A percentile compares a stretch with the other conserved stretches of the same genome.
phyloP scores from a whole-genome alignment of 306 rosid genomes.

The Sicyos baderoa region DNA sequence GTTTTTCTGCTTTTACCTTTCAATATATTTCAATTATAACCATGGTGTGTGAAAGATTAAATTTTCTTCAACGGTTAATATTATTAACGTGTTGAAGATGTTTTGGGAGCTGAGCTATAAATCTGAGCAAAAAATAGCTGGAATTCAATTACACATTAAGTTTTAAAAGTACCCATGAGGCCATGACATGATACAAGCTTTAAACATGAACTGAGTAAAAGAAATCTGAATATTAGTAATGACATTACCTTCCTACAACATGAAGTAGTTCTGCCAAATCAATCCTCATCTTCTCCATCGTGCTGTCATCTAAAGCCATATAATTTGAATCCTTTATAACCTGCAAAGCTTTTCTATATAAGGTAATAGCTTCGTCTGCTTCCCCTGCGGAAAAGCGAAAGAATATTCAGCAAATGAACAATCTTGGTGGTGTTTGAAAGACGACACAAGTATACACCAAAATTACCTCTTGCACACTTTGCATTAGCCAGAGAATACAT shows the following conservation, averaged over 20 bases:
- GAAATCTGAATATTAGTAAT: slow-evolving; percentile 15
- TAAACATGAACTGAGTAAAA: slow-evolving; percentile 13
- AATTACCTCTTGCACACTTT: slow-evolving; percentile 72
- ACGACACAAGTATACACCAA: slow-evolving; percentile 20
- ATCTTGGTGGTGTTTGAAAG: slow-evolving; percentile 15
- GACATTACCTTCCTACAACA: slow-evolving; percentile 60
- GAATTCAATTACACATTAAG: not conserved
- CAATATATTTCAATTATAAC: not conserved
- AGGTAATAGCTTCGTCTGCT: slow-evolving; percentile 61
- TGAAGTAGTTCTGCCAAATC: slow-evolving; percentile 85
- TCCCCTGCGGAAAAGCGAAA: slow-evolving; percentile 44
- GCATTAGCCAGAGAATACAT: slow-evolving; percentile 74
- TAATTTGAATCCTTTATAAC: slow-evolving; percentile 59
- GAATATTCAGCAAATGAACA: slow-evolving; percentile 14
- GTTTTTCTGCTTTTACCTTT: not conserved
- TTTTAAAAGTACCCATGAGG: not conserved
- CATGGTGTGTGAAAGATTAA: slow-evolving; percentile 3
- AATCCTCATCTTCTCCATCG: slow-evolving; percentile 70
- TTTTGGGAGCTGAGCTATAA: not conserved
- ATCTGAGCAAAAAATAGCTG: not conserved
- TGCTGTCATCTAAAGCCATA: slow-evolving; percentile 56
- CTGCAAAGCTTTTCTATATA: slow-evolving; percentile 55
- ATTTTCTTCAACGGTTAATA: not conserved
- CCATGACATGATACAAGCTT: not conserved
- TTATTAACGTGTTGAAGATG: not conserved